These are phyloP conservation scores for Rubia peregrina DNA, from an alignment of 305 asterid genomes.

Conservation along the genomic window DNA sequence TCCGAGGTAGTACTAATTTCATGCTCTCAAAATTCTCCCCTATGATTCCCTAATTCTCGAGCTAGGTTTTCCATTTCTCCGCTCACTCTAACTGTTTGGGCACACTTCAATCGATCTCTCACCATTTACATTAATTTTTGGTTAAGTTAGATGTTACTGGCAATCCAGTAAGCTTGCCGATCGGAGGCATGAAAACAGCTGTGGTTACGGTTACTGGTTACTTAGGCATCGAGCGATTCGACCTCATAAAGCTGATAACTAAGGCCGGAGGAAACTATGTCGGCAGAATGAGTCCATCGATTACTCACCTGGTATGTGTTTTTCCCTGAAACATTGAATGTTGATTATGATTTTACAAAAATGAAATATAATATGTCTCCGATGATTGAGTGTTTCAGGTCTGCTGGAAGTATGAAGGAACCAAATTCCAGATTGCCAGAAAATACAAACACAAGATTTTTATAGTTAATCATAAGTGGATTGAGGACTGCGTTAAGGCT, in stretches of 20 bases:
- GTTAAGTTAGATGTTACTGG: background rate
- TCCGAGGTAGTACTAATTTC: constrained; percentile 12
- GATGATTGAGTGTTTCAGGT: constrained; percentile 39
- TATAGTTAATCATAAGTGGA: constrained; percentile 59
- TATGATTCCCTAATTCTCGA: background rate
- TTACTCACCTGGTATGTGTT: constrained; percentile 32
- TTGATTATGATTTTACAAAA: background rate
- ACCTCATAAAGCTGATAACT: constrained; percentile 27
- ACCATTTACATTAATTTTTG: background rate
- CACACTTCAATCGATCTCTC: background rate
- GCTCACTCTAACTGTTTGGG: background rate
- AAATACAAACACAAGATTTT: constrained; percentile 34
- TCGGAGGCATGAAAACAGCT: constrained; percentile 27
- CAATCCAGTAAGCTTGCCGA: constrained; percentile 14
- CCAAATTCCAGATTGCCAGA: constrained; percentile 60
- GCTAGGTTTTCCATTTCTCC: constrained; percentile 14
- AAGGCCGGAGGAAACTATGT: constrained; percentile 25
- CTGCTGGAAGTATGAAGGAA: constrained; percentile 82
- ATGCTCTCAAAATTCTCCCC: background rate
- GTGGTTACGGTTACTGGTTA: constrained; percentile 30
- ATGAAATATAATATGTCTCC: background rate
- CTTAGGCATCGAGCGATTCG: constrained; percentile 21
- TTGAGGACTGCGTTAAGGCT: constrained; percentile 33
- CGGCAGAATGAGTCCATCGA: constrained; percentile 25
- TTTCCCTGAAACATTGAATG: background rate